phyloP scores from a whole-genome alignment of 106 monocot genomes.

The Hemerocallis citrina region DNA sequence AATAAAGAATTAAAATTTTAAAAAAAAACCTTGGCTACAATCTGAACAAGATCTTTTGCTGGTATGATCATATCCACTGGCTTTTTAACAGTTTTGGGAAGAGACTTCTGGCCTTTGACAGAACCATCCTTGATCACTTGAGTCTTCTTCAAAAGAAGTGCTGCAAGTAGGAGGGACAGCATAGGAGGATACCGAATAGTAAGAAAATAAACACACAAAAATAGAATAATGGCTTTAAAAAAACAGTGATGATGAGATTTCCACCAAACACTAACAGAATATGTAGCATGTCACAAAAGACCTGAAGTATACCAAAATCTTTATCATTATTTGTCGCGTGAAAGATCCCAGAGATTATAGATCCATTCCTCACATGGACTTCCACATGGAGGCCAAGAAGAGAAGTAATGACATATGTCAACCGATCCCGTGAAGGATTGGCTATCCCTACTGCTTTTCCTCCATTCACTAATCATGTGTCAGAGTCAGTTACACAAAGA shows the following conservation, averaged over 20 bases:
- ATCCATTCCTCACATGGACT: constrained; percentile 92
- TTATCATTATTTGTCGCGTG: constrained; percentile 71
- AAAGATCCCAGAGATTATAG: constrained; percentile 81
- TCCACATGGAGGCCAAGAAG: constrained; percentile 79
- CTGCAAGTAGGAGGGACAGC: constrained; percentile 24
- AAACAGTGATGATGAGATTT: neutral
- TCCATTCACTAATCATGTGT: constrained; percentile 38
- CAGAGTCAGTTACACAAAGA: constrained; percentile 8
- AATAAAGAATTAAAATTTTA: constrained; percentile 4
- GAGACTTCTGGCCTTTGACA: constrained; percentile 38
- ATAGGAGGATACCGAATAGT: neutral
- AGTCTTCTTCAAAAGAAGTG: constrained; percentile 87
- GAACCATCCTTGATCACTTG: constrained; percentile 68
- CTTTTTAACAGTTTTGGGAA: constrained; percentile 34
- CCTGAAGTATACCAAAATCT: constrained; percentile 60
- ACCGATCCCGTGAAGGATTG: constrained; percentile 59
- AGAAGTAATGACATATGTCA: constrained; percentile 56
- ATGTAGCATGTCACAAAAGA: neutral
- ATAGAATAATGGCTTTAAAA: neutral
- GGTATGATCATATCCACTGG: constrained; percentile 89
- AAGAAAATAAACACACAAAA: neutral
- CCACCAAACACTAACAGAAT: neutral
- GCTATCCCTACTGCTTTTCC: constrained; percentile 24
- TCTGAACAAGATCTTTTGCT: constrained; percentile 76
- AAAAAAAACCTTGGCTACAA: constrained; percentile 74